Percentiles rank a stretch among this genome's conserved stretches.
Evolutionary conservation across 208 protist genomes (phyloP).

Genomic region (Hexamita inflata): DNA sequence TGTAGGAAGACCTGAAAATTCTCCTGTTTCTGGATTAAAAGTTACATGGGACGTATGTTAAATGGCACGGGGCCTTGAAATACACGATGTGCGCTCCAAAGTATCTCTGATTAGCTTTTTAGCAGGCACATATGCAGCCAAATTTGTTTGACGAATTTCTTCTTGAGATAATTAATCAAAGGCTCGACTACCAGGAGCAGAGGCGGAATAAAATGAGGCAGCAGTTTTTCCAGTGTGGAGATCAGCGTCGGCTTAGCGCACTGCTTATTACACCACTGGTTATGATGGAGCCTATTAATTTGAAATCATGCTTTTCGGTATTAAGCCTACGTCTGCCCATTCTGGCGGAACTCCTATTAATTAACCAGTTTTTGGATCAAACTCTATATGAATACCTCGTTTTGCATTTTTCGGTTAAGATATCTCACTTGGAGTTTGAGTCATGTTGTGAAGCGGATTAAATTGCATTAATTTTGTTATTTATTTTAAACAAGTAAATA

Average conservation of each 20-base stretch:
- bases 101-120: too few relatives aligned
- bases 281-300: background rate
- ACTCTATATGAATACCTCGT: constrained; percentile 8
- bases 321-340: background rate
- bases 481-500: too few relatives aligned
- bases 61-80: too few relatives aligned
- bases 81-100: too few relatives aligned
- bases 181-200: background rate
- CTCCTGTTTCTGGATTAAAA: too few relatives aligned
- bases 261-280: background rate
- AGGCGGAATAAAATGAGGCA: background rate
- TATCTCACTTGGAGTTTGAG: too few relatives aligned
- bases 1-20: too few relatives aligned
- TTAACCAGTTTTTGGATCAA: constrained; percentile 13
- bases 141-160: too few relatives aligned
- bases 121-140: too few relatives aligned
- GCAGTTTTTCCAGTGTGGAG: background rate
- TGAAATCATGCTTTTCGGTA: background rate
- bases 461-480: too few relatives aligned
- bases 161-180: background rate
- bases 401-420: background rate
- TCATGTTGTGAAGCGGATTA: too few relatives aligned
- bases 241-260: background rate
- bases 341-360: constrained; percentile 21
- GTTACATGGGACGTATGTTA: too few relatives aligned